Percentiles rank a stretch among this genome's conserved stretches.
Evolutionary conservation across 208 protist genomes (phyloP).

Genomic region (Angomonas deanei): DNA sequence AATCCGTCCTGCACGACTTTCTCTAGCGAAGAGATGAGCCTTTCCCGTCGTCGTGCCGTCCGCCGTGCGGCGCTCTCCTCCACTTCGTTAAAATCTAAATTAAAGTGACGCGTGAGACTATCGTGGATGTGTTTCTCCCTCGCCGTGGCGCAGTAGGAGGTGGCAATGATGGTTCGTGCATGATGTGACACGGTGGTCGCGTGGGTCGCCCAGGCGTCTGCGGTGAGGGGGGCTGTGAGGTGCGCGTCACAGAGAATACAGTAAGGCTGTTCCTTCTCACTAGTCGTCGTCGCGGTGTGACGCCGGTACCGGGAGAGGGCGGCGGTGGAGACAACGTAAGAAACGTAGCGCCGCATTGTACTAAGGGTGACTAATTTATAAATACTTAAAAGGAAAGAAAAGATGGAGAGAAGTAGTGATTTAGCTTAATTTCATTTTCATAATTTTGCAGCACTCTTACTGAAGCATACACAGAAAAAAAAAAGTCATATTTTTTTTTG

Average conservation of each 20-base stretch:
- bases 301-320: no score
- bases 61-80: constrained; percentile 50
- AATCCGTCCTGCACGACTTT: constrained; percentile 43
- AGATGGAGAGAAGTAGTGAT: no score
- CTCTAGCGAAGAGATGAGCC: constrained; percentile 50
- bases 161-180: constrained; percentile 47
- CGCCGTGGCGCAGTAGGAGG: constrained; percentile 48
- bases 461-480: no score
- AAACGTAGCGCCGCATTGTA: no score
- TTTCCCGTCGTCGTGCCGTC: constrained; percentile 40
- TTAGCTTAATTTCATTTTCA: no score
- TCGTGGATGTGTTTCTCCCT: constrained; percentile 45
- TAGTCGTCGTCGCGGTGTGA: background rate
- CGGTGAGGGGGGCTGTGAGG: background rate
- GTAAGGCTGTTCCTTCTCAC: background rate
- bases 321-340: no score
- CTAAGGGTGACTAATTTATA: no score
- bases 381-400: no score
- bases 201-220: constrained; percentile 41
- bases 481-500: background rate
- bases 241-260: constrained; percentile 26
- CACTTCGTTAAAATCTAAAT: constrained; percentile 60
- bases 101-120: constrained; percentile 67
- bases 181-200: constrained; percentile 24
- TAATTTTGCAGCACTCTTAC: no score